These are phyloP conservation scores for Nicotiana paniculata DNA, from an alignment of 257 asterid genomes.

Conservation along the genomic window DNA sequence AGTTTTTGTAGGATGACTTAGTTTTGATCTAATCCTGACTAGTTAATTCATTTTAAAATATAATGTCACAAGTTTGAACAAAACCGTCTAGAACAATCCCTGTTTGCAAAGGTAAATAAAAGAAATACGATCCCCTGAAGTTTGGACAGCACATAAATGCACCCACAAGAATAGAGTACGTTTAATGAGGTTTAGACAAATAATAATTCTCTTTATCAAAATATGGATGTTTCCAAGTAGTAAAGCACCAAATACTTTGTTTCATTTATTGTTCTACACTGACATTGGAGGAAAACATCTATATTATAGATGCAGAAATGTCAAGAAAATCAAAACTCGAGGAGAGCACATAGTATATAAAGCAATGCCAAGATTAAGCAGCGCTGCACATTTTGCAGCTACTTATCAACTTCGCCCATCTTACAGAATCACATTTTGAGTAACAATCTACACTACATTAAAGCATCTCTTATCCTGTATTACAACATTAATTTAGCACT, in stretches of 20 bases:
- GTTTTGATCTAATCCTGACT: neutral
- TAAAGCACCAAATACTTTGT: neutral
- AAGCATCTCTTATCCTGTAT: neutral
- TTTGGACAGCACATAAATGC: no score
- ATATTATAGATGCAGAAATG: neutral
- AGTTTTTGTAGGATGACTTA: neutral
- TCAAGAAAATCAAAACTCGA: neutral
- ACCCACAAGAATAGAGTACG: neutral
- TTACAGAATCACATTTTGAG: neutral
- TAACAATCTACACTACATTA: neutral
- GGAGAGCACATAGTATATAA: neutral
- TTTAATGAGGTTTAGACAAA: no score
- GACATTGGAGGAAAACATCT: neutral
- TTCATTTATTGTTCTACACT: neutral
- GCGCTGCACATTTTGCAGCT: neutral
- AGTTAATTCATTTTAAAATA: no score
- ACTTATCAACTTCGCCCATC: neutral
- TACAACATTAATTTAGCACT: neutral
- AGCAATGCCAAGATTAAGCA: neutral
- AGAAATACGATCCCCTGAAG: neutral
- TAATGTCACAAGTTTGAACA: no score
- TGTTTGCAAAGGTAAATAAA: neutral
- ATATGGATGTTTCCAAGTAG: neutral
- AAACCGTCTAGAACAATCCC: neutral
- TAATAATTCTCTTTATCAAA: no score